Conservation (phyloP, 371 early-diverging fungal genomes). For the Mucor plumbeus region DNA sequence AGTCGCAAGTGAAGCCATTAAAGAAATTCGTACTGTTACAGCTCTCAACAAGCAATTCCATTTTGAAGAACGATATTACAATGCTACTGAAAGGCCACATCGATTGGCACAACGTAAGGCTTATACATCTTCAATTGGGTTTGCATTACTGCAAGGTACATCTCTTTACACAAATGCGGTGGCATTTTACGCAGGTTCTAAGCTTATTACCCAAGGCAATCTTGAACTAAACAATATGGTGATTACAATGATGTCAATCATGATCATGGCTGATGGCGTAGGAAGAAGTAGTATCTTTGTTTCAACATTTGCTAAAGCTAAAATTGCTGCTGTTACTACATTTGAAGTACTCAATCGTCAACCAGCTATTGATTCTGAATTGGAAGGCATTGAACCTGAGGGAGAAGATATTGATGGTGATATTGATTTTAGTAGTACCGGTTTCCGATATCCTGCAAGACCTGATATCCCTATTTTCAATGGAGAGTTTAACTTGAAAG, state of each 20-base stretch:
- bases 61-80: slow-evolving; percentile 63
- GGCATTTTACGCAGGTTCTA: slow-evolving; percentile 62
- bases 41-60: slow-evolving; percentile 76
- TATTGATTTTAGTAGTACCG: slow-evolving; percentile 59
- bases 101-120: slow-evolving; percentile 61
- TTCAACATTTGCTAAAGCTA: slow-evolving; percentile 76
- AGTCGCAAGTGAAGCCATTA: slow-evolving; percentile 84
- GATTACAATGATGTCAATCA: slow-evolving; percentile 65
- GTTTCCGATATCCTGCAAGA: slow-evolving; percentile 87
- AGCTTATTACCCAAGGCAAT: slow-evolving; percentile 46
- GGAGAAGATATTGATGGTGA: slow-evolving; percentile 51
- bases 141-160: slow-evolving; percentile 68
- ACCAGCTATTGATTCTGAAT: slow-evolving; percentile 73
- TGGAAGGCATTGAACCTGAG: slow-evolving; percentile 59
- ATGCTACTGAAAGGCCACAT: slow-evolving; percentile 69
- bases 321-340: slow-evolving; percentile 77
- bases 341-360: slow-evolving; percentile 74
- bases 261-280: slow-evolving; percentile 73
- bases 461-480: slow-evolving; percentile 77
- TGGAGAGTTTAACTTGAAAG: slow-evolving; percentile 71
- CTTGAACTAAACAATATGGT: slow-evolving; percentile 54
- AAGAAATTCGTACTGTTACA: slow-evolving; percentile 87
- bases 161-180: slow-evolving; percentile 68
- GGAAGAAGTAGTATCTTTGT: slow-evolving; percentile 61
- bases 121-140: slow-evolving; percentile 62